phyloP scores from a whole-genome alignment of 2,329 filamentous ascomycete genomes.

The Bipolaris gigantea region DNA sequence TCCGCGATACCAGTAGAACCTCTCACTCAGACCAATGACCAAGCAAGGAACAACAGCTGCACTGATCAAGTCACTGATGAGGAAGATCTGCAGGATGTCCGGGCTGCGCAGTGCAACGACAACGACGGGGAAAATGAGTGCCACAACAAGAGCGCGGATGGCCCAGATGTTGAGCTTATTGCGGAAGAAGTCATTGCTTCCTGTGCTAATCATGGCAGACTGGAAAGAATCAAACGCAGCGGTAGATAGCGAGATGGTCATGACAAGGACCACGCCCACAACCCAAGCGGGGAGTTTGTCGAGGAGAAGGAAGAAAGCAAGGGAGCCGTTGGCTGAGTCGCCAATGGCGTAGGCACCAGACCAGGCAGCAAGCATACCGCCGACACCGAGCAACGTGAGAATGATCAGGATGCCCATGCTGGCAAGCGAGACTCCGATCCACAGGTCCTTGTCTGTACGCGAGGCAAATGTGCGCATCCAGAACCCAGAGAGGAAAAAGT shows the following conservation, averaged over 20 bases:
- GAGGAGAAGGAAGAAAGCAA: constrained; percentile 76
- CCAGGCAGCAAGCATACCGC: constrained; percentile 78
- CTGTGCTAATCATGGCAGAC: constrained; percentile 81
- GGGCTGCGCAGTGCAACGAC: constrained; percentile 74
- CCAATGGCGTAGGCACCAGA: constrained; percentile 70
- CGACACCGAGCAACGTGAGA: constrained; percentile 70
- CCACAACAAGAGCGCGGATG: constrained; percentile 69
- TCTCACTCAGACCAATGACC: constrained; percentile 69
- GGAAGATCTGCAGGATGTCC: constrained; percentile 76
- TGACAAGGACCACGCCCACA: constrained; percentile 78
- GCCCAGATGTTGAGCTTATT: constrained; percentile 77
- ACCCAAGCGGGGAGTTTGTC: constrained; percentile 75
- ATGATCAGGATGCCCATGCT: constrained; percentile 65
- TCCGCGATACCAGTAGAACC: constrained; percentile 72
- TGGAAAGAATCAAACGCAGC: constrained; percentile 81
- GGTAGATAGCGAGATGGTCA: constrained; percentile 75
- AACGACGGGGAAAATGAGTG: constrained; percentile 73
- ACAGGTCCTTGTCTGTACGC: constrained; percentile 75
- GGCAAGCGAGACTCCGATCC: constrained; percentile 72
- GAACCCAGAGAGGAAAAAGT: constrained; percentile 83
- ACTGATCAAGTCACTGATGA: constrained; percentile 79
- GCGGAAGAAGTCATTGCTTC: constrained; percentile 81
- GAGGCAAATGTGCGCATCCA: constrained; percentile 85
- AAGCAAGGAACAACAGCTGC: constrained; percentile 75
- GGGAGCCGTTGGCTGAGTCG: constrained; percentile 62